Evolutionary conservation across 2,329 filamentous ascomycete genomes (phyloP), one percentile per base, ranked within the genome.

Genomic region (Lachnellula arida): DNA sequence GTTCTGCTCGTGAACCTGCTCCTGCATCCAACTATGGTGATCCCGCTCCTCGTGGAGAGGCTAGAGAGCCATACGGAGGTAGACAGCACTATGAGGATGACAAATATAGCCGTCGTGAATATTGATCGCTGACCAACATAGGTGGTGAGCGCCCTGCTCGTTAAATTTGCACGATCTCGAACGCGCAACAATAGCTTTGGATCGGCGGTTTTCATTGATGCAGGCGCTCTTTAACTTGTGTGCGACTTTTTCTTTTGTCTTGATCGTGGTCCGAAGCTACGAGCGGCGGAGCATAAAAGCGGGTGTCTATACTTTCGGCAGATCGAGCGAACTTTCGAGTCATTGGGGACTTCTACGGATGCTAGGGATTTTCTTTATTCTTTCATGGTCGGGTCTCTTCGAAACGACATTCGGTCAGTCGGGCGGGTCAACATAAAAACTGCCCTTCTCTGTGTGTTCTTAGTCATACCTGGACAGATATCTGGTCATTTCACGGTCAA

Each of bases 41-140:
- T 61, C 56, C 73, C 63, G 73, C 68, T 62, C 68, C 74, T 65
- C 74, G 74, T 65, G 70, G 67, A 62, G 74, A 76, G 17, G 67
- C 67, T 57, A 71, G 74, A 61, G 74, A 76, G 60, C 69, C 73
- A 65, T 76, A 76, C 60, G 71, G 71, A 71, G 70, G 74, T 73
- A 70, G 68, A 69, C 55, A 44, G 22, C 42, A 64, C 61, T 67
- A 67, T 65, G 66, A 68, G 64, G 67, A 70, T 61, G 68, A 69
- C 42, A 66, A 65, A 66, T 63, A 61, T 46, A 65, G 60, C 61
- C 64, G 64, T 65, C 67, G 67, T 63, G 65, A 67, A 62, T 68
- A 65, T 67, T 71, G 62, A 70, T 68, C 65, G 67, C 69, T 71
- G 59, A 71, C 67, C 60, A 53, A 60, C 53, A 59, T 59, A 71